A percentile compares a stretch with the other conserved stretches of the same genome.
Evolutionary conservation across 2,329 filamentous ascomycete species (phyloP).

Genomic region (Fusarium pseudocircinatum): DNA sequence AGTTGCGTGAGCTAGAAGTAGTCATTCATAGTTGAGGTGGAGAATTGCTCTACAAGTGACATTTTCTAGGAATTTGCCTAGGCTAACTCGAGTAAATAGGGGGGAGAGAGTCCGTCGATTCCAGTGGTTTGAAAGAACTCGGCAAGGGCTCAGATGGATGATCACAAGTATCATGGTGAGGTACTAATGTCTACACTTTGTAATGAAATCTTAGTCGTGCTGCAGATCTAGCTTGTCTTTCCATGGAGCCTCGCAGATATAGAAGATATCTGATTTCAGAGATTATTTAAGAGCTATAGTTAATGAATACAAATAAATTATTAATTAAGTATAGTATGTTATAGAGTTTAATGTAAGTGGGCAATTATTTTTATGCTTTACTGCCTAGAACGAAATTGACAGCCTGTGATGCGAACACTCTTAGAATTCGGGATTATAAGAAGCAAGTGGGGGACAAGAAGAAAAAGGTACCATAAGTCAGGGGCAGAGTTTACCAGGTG

Average conservation of each 20-base stretch:
- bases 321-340: too few species aligned
- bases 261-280: background rate
- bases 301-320: background rate
- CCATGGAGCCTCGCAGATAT: background rate
- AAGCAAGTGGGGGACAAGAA: too few species aligned
- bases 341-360: too few species aligned
- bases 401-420: too few species aligned
- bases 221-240: too few species aligned
- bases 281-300: background rate
- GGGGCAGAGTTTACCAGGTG: background rate
- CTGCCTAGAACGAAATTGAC: too few species aligned
- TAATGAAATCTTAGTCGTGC: background rate
- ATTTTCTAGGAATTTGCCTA: background rate
- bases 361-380: too few species aligned
- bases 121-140: background rate
- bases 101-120: accelerated
- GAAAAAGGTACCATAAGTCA: background rate
- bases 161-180: background rate
- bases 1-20: background rate
- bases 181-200: background rate
- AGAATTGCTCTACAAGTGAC: too few species aligned
- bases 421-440: too few species aligned
- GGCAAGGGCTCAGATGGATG: background rate
- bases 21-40: background rate
- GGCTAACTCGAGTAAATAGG: background rate